Conservation (phyloP, 2,329 filamentous ascomycete species). For the Xylaria sp. region DNA sequence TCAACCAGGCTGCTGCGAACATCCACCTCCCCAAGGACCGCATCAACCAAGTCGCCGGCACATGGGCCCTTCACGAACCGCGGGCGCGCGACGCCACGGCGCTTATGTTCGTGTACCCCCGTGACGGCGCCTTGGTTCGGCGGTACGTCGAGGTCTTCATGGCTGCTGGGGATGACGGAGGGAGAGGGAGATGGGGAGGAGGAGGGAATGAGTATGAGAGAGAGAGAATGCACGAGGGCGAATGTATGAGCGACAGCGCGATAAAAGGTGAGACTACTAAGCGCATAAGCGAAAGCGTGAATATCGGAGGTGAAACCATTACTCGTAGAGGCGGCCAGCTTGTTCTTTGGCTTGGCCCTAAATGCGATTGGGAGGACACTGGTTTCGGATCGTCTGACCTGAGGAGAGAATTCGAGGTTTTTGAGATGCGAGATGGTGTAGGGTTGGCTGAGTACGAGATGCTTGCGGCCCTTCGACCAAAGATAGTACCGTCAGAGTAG, state of each 20-base stretch:
- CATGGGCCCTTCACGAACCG: slow-evolving; percentile 46
- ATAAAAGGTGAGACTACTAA: neutral
- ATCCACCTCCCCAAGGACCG: slow-evolving; percentile 37
- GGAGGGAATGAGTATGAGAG: neutral
- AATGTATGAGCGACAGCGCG: neutral
- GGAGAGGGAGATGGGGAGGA: neutral
- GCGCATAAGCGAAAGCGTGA: neutral
- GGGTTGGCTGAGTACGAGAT: slow-evolving; percentile 38
- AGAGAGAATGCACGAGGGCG: neutral
- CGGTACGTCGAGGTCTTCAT: slow-evolving; percentile 43
- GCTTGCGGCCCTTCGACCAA: slow-evolving; percentile 32
- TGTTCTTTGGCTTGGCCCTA: slow-evolving; percentile 39
- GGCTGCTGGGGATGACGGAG: neutral
- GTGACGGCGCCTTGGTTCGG: slow-evolving; percentile 46
- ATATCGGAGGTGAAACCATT: neutral
- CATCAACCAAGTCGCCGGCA: slow-evolving; percentile 48
- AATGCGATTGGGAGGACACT: slow-evolving; percentile 37
- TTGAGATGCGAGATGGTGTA: slow-evolving; percentile 15
- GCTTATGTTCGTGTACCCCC: slow-evolving; percentile 52
- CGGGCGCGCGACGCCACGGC: slow-evolving; percentile 43
- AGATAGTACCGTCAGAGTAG: neutral
- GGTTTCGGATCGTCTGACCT: slow-evolving; percentile 3
- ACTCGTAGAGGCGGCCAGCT: neutral
- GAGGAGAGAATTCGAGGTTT: slow-evolving; percentile 25
- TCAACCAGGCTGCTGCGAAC: slow-evolving; percentile 29